Base-by-base conservation (phyloP, 1,284 basidiomycete species). In the Boletellus deceptivus region DNA sequence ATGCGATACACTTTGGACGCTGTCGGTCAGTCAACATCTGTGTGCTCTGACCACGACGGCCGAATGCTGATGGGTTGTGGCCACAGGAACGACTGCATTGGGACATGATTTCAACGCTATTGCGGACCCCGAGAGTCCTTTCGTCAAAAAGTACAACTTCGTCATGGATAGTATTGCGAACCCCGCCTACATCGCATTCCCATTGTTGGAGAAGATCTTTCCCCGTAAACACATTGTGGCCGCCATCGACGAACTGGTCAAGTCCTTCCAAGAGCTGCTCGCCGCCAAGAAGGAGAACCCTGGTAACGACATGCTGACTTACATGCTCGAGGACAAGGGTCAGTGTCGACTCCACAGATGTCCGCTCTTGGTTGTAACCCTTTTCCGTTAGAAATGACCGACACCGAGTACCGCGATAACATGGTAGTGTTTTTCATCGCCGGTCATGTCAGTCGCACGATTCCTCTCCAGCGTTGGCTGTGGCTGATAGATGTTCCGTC, bases 271-370 rank as follows among this genome's bases (percentile, higher is more conserved):
- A 4, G 11, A 48, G 16, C 18, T 48, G n/a, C 46, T 48, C 11
- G 27, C 24, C 6, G n/a, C 6, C 5, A 48, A 41, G 24, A 48
- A 42, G 33, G 46, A 40, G 31, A 48, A 42, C 17, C 39, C 46
- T 13, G 40, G 33, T 3, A 42, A 48, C 6, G 39, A 48, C 33
- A 48, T 42, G 46, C 46, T 48, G 17, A 48, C 39, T 7, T 41
- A 48, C 24, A 48, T 48, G 39, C 39, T 48, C 33, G 39, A 42
- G 46, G 46, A 48, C 33, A 48, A 48, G 33, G 29, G 46, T 36
- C 14, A 48, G 46, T 31, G 8, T 41, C 9, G 13, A 13, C 29
- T 3, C 27, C 10, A 18, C 22, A 4, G 11, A 43, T 24, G 4
- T n/a, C 43, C 17, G 11, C 11, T 13, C 33, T 34, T 24, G 20